phyloP scores from a whole-genome alignment of 345 rosid genomes.

The Pistacia atlantica region DNA sequence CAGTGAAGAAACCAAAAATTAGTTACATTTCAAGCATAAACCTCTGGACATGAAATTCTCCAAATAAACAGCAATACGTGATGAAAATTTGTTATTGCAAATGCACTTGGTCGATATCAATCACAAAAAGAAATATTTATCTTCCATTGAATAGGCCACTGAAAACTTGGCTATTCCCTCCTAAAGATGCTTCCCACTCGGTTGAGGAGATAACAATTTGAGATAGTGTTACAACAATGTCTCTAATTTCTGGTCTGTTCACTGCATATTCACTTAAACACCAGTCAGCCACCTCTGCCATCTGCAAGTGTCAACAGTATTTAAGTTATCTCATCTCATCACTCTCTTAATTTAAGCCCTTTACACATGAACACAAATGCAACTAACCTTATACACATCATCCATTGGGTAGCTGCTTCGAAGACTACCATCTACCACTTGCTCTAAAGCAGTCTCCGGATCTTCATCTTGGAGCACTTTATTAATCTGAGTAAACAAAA shows the following conservation, averaged over 20 bases:
- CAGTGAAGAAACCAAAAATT: not conserved
- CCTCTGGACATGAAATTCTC: not conserved
- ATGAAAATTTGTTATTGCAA: too few relatives aligned
- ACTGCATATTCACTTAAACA: slow-evolving; percentile 56
- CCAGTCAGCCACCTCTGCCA: slow-evolving; percentile 56
- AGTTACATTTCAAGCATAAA: not conserved
- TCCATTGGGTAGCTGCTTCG: slow-evolving; percentile 48
- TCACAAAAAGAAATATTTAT: slow-evolving; percentile 19
- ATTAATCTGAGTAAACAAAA: slow-evolving; percentile 32
- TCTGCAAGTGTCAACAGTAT: slow-evolving; percentile 27
- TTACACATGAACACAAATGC: not conserved
- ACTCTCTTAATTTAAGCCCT: too few relatives aligned
- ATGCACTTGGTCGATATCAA: not conserved
- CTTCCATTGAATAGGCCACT: slow-evolving; percentile 56
- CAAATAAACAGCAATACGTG: not conserved
- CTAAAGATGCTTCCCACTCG: slow-evolving; percentile 70
- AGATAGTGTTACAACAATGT: slow-evolving; percentile 39
- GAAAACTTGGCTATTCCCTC: slow-evolving; percentile 61
- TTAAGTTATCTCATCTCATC: not conserved
- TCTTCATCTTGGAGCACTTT: slow-evolving; percentile 43
- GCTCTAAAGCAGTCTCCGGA: slow-evolving; percentile 45
- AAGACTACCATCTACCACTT: slow-evolving; percentile 47
- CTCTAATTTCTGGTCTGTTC: slow-evolving; percentile 61
- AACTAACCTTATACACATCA: slow-evolving; percentile 50
- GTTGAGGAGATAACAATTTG: slow-evolving; percentile 41